phyloP scores from a whole-genome alignment of 208 protist species.

The Acanthamoeba royreba region DNA sequence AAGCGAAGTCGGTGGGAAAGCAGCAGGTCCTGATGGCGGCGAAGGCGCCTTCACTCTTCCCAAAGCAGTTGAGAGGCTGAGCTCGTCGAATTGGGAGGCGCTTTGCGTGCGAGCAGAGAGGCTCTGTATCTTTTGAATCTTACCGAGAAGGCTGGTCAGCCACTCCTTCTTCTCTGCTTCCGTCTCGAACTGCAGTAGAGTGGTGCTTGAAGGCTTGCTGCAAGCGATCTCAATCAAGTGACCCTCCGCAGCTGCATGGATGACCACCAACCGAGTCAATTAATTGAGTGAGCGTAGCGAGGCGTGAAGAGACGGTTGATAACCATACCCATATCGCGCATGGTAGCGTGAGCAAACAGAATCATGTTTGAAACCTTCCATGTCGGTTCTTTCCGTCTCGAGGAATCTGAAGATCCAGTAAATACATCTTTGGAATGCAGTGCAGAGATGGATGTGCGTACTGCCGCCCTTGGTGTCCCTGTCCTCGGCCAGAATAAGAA shows the following conservation, averaged over 20 bases:
- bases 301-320: no score
- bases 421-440: neutral
- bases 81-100: neutral
- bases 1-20: neutral
- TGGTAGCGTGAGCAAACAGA: neutral
- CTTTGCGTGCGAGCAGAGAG: neutral
- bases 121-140: neutral
- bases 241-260: neutral
- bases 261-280: neutral
- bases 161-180: neutral
- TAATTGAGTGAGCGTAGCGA: no score
- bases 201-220: neutral
- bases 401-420: neutral
- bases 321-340: neutral
- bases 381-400: neutral
- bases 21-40: neutral
- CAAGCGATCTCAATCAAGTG: neutral
- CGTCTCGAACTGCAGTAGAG: neutral
- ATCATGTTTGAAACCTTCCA: neutral
- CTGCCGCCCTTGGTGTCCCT: neutral
- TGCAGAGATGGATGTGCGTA: neutral
- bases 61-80: neutral
- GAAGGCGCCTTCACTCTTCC: neutral
- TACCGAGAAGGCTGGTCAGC: neutral
- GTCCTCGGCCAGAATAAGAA: conserved; percentile 19